Percentiles rank a stretch among this genome's conserved stretches.
These are phyloP conservation scores for Planoprotostelium fungivorum DNA, from an alignment of 78 protist genomes.

Conservation along the genomic window DNA sequence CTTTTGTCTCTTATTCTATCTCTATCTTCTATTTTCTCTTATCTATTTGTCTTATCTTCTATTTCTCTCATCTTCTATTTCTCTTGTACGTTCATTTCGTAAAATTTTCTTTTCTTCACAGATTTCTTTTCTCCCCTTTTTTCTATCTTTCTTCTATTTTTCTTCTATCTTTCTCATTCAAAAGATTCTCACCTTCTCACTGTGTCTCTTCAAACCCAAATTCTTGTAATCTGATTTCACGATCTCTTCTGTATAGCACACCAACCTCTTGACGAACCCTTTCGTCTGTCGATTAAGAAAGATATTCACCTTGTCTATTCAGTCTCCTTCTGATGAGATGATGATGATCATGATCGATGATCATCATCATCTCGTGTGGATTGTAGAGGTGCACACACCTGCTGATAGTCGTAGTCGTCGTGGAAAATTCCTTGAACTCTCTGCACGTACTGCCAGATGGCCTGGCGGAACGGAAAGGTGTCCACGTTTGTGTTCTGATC, in stretches of 20 bases:
- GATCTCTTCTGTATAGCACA: conserved; percentile 62
- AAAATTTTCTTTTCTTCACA: too few relatives aligned
- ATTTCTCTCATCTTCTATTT: too few relatives aligned
- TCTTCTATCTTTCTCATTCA: too few relatives aligned
- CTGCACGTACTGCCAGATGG: conserved; percentile 77
- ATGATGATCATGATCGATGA: too few relatives aligned
- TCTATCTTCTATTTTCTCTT: too few relatives aligned
- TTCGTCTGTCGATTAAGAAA: conserved; percentile 51
- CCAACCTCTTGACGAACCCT: conserved; percentile 65
- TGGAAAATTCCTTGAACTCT: conserved; percentile 70
- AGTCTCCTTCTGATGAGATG: not conserved
- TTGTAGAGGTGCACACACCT: not conserved
- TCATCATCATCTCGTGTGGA: too few relatives aligned
- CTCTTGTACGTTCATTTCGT: too few relatives aligned
- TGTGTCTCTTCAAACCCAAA: conserved; percentile 20
- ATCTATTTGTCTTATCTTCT: too few relatives aligned
- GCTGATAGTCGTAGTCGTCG: conserved; percentile 70
- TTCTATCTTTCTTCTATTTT: too few relatives aligned
- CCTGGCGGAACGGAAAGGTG: conserved; percentile 67
- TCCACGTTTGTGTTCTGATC: conserved; percentile 47
- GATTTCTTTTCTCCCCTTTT: too few relatives aligned
- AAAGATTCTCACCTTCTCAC: not conserved
- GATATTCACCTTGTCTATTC: conserved; percentile 49
- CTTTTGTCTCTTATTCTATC: too few relatives aligned
- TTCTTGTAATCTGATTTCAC: conserved; percentile 41